Evolutionary conservation across 2,329 filamentous ascomycete genomes (phyloP), one percentile per base, ranked within the genome.

Genomic region (Allantophomopsis lycopodina): DNA sequence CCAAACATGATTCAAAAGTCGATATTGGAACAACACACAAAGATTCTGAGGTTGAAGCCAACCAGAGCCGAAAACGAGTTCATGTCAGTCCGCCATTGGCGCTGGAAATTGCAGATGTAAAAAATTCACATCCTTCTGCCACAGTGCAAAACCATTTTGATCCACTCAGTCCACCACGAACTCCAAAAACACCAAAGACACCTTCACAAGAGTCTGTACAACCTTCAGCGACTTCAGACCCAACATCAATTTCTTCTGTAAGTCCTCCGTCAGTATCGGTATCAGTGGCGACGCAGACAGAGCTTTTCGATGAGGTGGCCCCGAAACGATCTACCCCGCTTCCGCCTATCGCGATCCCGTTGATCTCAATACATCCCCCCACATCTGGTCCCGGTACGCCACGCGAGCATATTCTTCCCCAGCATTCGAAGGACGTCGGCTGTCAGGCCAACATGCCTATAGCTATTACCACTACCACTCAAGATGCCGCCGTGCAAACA

Each of bases 281-380:
- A 8, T 28, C 23, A 8, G 23, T 28, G 23, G 23, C 23, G 2
- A 83, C 77, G 0, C 80, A 84, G 56, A 84, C 80, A 0, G 68
- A 69, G 36, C 14, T 34, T 39, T 36, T 44, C 13, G 41, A 42
- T 35, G 34, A 39, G 15, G 44, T 44, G 37, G 47, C 50, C 31
- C 45, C 48, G 32, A 50, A 36, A 42, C 45, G 48, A 40, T 40
- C 49, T 12, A 43, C 50, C 35, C 53, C 48, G 46, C 60, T 58
- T 8, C 59, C 60, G 41, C 61, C 64, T 47, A 60, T 75, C 43
- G 53, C 68, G 4, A 82, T 95, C 44, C 89, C 89, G 1, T 83
- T 79, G 50, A 98, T 98, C 54, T 83, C 85, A 41, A 85, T 98
- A 38, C 83, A 94, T 49, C 91, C 91, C 23, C 89, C 91, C 0